These are phyloP conservation scores for Boletellus deceptivus DNA, from an alignment of 1,284 basidiomycete genomes.

Conservation along the genomic window DNA sequence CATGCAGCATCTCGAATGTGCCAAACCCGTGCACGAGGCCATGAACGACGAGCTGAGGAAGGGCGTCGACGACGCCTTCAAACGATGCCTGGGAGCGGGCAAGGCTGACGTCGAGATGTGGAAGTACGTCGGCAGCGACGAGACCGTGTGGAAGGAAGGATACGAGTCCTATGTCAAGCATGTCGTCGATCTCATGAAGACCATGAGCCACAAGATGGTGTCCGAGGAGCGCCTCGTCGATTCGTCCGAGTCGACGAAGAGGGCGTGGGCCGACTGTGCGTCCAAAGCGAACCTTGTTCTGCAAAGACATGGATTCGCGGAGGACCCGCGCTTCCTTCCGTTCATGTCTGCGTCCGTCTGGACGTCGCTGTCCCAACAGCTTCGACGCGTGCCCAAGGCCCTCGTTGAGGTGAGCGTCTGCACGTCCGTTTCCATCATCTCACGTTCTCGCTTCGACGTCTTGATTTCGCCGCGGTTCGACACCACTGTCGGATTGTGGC, in stretches of 20 bases:
- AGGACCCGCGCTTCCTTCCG: neutral
- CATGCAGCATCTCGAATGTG: no score
- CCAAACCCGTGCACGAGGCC: neutral
- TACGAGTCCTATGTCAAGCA: neutral
- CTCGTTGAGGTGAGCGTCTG: neutral
- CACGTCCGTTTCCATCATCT: no score
- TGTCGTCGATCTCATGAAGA: neutral
- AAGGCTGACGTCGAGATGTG: neutral
- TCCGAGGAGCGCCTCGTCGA: neutral
- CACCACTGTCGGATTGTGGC: no score
- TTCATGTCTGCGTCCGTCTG: conserved; percentile 1
- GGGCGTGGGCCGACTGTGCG: neutral
- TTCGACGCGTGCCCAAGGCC: neutral
- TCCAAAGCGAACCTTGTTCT: neutral
- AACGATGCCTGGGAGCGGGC: neutral
- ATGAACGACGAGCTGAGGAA: neutral
- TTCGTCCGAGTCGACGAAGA: neutral
- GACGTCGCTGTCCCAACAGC: neutral
- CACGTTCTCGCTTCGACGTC: no score
- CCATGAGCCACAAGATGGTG: neutral
- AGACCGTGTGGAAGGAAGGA: neutral
- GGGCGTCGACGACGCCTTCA: neutral
- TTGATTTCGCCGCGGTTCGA: no score
- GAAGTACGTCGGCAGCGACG: neutral
- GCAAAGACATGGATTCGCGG: no score